Evolutionary conservation across 345 rosid species (phyloP), one percentile per base, ranked within the genome.

Genomic region (Noccaea caerulescens): DNA sequence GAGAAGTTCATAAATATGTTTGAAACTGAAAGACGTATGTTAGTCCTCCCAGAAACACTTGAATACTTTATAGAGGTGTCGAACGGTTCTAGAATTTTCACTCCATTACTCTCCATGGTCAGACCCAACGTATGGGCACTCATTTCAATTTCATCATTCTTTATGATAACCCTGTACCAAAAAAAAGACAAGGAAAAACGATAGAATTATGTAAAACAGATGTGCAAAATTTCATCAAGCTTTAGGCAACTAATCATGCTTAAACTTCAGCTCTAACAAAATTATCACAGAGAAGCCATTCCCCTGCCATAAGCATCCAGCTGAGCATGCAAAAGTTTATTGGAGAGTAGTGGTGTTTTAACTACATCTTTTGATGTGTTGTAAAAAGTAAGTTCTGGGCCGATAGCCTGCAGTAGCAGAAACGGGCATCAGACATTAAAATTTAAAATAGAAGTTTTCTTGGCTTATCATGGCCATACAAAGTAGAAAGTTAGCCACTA

Each of bases 81-180:
- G 42, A 94, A 94, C 71, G 99, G 99, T 82, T 94, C 99, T 86
- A 94, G 72, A 71, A 94, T 86, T 80, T 85, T 86, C 70, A 89
- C 86, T 81, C 97, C 97, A 81, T 85, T 89, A 77, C 99, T 91
- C 83, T 94, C 99, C 96, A 94, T 85, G 72, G 84, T 85, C 79
- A 94, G 86, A 79, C 97, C 96, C 73, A 87, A 80, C 37, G 82
- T 86, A 73, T 84, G 89, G 67, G 88, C 95, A 78, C 80, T 87
- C 90, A 91, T 80, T 75, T 94, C 96, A 74, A 79, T 71, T 63
- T 86, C 82, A 77, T 86, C 88, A 58, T 88, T 91, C 76, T 88
- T 94, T 76, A 88, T 37, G 52, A 82, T 81, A 79, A 94, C 65
- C 90, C 99, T 94, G 84, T 18, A 71, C 58, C 77, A 72, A 50